phyloP scores from a whole-genome alignment of 257 asterid genomes.

The Nicotiana knightiana region DNA sequence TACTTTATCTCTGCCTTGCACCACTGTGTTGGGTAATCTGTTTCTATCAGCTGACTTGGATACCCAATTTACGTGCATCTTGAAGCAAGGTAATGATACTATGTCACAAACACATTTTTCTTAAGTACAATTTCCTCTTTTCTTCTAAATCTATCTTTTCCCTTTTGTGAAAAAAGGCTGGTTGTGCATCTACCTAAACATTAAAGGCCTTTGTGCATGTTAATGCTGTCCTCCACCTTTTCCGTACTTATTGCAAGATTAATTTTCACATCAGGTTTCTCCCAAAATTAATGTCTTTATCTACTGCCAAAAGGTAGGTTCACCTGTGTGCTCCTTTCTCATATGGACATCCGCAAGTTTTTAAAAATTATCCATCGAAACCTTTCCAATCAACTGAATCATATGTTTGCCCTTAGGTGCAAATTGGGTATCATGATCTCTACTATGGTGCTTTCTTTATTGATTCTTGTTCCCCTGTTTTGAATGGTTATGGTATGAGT shows the following conservation, averaged over 20 bases:
- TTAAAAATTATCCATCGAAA: neutral
- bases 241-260: neutral
- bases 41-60: slow-evolving; percentile 93
- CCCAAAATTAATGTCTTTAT: neutral
- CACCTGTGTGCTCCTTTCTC: neutral
- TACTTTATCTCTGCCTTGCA: slow-evolving; percentile 85
- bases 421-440: neutral
- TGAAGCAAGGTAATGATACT: slow-evolving; percentile 61
- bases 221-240: neutral
- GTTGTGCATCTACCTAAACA: neutral
- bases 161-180: neutral
- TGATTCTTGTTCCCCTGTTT: neutral
- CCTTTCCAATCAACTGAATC: neutral
- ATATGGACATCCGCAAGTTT: neutral
- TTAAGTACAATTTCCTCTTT: neutral
- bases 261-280: neutral
- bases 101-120: neutral
- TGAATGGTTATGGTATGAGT: neutral
- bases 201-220: neutral
- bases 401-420: neutral
- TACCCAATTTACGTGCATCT: slow-evolving; percentile 79
- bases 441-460: neutral
- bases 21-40: slow-evolving; percentile 75
- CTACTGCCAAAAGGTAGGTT: neutral
- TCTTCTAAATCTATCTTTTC: neutral